Base-by-base conservation (phyloP, 129 eudicot species). In the Erigeron canadensis region DNA sequence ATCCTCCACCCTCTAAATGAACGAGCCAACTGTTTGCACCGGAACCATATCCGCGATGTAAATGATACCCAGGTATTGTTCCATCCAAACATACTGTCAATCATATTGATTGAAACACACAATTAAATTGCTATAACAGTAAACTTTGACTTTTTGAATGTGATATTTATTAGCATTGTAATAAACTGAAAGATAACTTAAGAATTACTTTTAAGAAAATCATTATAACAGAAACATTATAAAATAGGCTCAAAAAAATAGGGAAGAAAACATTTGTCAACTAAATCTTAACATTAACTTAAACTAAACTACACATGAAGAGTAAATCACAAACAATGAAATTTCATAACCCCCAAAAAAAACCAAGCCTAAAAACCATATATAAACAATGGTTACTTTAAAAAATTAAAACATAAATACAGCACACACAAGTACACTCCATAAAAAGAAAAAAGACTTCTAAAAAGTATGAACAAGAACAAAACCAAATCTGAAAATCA, bases 11-110 rank as follows among this genome's bases (percentile, higher is more conserved):
- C 86, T 94, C 98, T 76, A 94, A 78, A 51, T 94, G 89, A 82
- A 90, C 84, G 47, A 95, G 87, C 99, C 99, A 95, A 83, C 99
- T 90, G 78, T 90, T 95, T 34, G 87, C 91, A 65, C 99, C 97
- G 37, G 96, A 72, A 69, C 99, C 99, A 53, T 41, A 87, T 67
- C 99, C 99, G 13, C 84, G 97, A 69, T 84, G 84, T 59, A 90
- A 72, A 86, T 95, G 97, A 78, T 90, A 95, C 42, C 89, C 99
- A 21, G 99, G 99, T 56, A 95, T 54, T 17, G 94, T 84, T 77
- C 99, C 99, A 77, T 95, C 99, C 88, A 95, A 81, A 79, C 99
- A 95, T 44, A 90, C 99, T 95, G 88, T 1, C 39, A n/a, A 34
- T n/a, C n/a, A n/a, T 55, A 55, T 0, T 6, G 8, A 9, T 41